These are phyloP conservation scores for Chloranthus sessilifolius DNA, from an alignment of 164 flowering plant genomes.

Conservation along the genomic window DNA sequence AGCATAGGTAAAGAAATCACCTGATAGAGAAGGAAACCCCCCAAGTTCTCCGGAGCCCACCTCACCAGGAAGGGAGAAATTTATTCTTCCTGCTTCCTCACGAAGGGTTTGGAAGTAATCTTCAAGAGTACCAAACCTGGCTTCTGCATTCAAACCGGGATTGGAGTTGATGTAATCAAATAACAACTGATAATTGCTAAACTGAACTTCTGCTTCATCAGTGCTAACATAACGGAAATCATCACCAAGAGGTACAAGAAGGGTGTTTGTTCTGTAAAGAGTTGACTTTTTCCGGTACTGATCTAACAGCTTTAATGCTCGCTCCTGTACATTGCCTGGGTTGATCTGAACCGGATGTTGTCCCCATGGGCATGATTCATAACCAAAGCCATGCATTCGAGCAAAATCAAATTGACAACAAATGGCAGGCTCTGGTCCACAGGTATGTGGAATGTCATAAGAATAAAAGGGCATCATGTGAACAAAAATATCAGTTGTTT, in stretches of 20 bases:
- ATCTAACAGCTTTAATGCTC: constrained; percentile 72
- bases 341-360: constrained; percentile 69
- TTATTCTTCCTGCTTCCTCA: constrained; percentile 82
- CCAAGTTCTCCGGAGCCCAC: constrained; percentile 69
- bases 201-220: constrained; percentile 97
- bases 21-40: constrained; percentile 90
- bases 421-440: constrained; percentile 98
- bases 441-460: constrained; percentile 95
- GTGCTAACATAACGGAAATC: constrained; percentile 84
- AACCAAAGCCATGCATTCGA: constrained; percentile 55
- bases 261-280: constrained; percentile 84
- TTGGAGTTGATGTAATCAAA: constrained; percentile 90
- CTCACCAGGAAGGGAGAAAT: constrained; percentile 78
- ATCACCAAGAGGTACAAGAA: constrained; percentile 95
- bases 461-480: constrained; percentile 99
- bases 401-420: constrained; percentile 99
- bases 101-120: constrained; percentile 89
- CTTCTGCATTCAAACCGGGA: constrained; percentile 77
- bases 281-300: constrained; percentile 92
- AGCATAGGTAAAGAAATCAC: constrained; percentile 98
- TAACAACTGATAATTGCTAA: constrained; percentile 79
- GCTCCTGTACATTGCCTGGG: constrained; percentile 72
- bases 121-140: constrained; percentile 90
- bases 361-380: constrained; percentile 92
- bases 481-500: constrained; percentile 92